Conservation (phyloP, 2,329 filamentous ascomycete genomes). For the Cyclaneusma minus region DNA sequence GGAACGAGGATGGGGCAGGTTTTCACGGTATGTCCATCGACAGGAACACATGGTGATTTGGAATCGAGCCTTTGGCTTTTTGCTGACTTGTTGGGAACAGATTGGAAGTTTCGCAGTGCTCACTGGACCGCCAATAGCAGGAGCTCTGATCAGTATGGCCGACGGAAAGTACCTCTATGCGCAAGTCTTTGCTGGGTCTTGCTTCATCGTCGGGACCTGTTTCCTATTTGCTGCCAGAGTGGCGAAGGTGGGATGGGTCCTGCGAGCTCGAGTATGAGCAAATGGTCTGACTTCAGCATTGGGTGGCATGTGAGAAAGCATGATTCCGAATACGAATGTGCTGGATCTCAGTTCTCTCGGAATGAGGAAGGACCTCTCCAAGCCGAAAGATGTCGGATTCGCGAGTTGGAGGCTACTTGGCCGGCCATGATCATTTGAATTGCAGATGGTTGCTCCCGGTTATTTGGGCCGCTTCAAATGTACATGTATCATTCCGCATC, state of each 20-base stretch:
- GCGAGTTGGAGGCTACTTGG: too few relatives aligned
- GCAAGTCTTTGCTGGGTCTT: constrained; percentile 32
- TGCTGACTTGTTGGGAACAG: constrained; percentile 8
- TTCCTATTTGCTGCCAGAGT: constrained; percentile 25
- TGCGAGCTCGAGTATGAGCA: constrained; percentile 4
- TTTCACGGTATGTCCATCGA: constrained; percentile 18
- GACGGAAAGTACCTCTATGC: constrained; percentile 31
- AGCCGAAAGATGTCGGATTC: too few relatives aligned
- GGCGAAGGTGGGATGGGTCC: constrained; percentile 19
- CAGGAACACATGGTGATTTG: background rate
- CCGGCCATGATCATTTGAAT: too few relatives aligned
- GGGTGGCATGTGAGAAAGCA: too few relatives aligned
- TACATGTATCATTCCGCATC: too few relatives aligned
- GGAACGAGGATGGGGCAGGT: constrained; percentile 42
- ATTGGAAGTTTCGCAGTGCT: constrained; percentile 36
- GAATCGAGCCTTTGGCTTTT: too few relatives aligned
- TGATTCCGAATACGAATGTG: too few relatives aligned
- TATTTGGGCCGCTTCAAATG: too few relatives aligned
- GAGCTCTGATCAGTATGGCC: constrained; percentile 29
- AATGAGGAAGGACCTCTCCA: too few relatives aligned
- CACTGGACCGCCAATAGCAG: constrained; percentile 37
- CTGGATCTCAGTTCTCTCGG: too few relatives aligned
- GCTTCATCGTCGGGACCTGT: constrained; percentile 26
- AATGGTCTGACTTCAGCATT: too few relatives aligned
- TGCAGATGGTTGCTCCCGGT: too few relatives aligned